phyloP scores from a whole-genome alignment of 805 yeast genomes.

The Sugiyamaella valdiviana region DNA sequence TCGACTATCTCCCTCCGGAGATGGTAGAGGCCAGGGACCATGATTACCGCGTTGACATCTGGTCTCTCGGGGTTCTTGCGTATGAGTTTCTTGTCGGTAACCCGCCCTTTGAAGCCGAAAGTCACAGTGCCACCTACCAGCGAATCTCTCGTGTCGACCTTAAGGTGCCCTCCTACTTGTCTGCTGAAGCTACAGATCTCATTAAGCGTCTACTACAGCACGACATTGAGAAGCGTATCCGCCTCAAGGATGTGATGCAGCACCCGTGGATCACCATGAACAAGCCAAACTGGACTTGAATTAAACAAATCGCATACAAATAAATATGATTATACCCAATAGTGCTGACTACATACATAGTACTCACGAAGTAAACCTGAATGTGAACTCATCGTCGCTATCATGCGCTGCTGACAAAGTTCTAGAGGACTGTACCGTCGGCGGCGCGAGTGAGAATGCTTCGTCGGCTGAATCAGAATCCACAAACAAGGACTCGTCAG shows the following conservation, averaged over 20 bases:
- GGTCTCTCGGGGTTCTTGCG: constrained; percentile 87
- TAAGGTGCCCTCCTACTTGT: constrained; percentile 62
- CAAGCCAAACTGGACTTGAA: constrained; percentile 49
- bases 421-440: too few species aligned
- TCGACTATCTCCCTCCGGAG: constrained; percentile 93
- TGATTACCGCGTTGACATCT: constrained; percentile 72
- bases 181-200: constrained; percentile 70
- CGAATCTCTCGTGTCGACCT: constrained; percentile 75
- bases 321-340: not conserved
- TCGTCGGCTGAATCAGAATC: not conserved
- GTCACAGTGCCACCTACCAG: constrained; percentile 64
- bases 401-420: constrained; percentile 8
- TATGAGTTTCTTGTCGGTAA: constrained; percentile 82
- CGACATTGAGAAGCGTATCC: constrained; percentile 61
- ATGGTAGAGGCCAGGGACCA: constrained; percentile 81
- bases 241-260: constrained; percentile 50
- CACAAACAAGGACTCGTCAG: not conserved
- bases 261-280: constrained; percentile 85
- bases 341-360: not conserved
- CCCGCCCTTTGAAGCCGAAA: constrained; percentile 90
- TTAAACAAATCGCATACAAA: not conserved
- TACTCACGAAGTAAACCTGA: constrained; percentile 17
- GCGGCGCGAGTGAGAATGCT: too few species aligned
- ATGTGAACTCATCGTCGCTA: constrained; percentile 23
- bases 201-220: constrained; percentile 56